Evolutionary conservation across 2,329 filamentous ascomycete genomes (phyloP), one percentile per base, ranked within the genome.

Genomic region (Endothia cerciana): DNA sequence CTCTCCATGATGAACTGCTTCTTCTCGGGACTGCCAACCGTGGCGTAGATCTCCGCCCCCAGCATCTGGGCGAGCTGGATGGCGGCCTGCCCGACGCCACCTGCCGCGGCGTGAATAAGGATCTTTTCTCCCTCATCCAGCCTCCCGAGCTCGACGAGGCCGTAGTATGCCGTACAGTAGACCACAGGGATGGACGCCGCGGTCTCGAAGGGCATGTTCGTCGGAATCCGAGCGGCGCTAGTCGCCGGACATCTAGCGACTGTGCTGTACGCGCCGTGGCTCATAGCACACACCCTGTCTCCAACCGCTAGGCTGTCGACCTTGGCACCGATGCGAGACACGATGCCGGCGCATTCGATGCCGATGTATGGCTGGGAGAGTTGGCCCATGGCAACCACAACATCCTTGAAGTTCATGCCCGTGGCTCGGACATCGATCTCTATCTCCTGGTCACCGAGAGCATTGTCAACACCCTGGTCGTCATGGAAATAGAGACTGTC

Each of bases 341-440:
- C 61, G 1, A 74, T 57, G 0, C 73, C 73, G 2, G 73, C 68
- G n/a, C 69, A 70, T 58, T 75, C 73, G 56, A 72, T 69, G 4
- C 72, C 73, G 66, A 74, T 51, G 6, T 60, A 71, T 43, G 68
- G 64, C 38, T 65, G 64, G 19, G 19, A 71, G 6, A 73, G 66
- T 28, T 73, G 72, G n/a, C 70, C 70, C 65, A 71, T 71, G 5
- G 76, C 74, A 2, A 75, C 72, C 55, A 80, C 71, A 17, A 79
- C 74, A 67, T 81, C 79, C 51, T 55, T 57, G 70, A 60, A 64
- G 36, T 64, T 64, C 43, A 74, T 64, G 1, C 63, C 65, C 13
- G 65, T 70, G 4, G 73, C 72, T 2, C 47, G 51, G 6, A 73
- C 68, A 8, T 62, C 15, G 17, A 75, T 72, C 67, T 74, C 72